Evolutionary conservation across 2,329 filamentous ascomycete genomes (phyloP).

Genomic region (Penicillium psychrosexuale): DNA sequence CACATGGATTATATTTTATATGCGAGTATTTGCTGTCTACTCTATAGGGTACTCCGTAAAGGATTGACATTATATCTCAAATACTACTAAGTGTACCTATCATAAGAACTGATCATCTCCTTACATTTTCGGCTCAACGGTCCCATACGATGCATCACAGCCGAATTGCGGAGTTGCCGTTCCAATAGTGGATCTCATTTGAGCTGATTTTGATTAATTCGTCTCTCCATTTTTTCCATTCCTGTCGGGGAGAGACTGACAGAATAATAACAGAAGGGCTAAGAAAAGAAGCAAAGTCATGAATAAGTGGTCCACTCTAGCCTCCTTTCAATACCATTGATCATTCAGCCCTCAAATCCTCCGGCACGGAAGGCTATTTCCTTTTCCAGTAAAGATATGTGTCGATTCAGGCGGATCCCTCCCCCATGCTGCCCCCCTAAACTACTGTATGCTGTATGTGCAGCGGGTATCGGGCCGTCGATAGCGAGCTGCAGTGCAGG

Average conservation of each 20-base stretch:
- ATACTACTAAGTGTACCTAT: neutral
- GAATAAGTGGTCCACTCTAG: neutral
- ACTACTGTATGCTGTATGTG: conserved; percentile 23
- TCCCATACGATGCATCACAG: conserved; percentile 5
- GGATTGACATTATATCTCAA: neutral
- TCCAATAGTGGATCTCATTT: neutral
- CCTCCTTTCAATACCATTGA: neutral
- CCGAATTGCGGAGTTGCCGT: conserved; percentile 4
- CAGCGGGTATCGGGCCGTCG: conserved; percentile 30
- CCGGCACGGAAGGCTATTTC: neutral
- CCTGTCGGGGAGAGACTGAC: neutral
- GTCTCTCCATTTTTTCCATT: neutral
- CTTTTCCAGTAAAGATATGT: neutral
- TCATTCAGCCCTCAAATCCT: neutral
- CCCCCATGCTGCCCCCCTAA: conserved; percentile 6
- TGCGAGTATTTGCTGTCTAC: neutral
- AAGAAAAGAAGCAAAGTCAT: neutral
- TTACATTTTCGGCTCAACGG: conserved; percentile 5
- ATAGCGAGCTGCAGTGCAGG: conserved; percentile 28
- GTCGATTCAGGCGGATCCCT: conserved; percentile 13
- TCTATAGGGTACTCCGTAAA: neutral
- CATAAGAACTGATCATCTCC: neutral
- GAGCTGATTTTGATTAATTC: neutral
- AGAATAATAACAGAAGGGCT: no score
- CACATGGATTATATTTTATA: neutral